These are phyloP conservation scores for Cryptococcus maquisensis DNA, from an alignment of 1,284 basidiomycete species.

Conservation along the genomic window DNA sequence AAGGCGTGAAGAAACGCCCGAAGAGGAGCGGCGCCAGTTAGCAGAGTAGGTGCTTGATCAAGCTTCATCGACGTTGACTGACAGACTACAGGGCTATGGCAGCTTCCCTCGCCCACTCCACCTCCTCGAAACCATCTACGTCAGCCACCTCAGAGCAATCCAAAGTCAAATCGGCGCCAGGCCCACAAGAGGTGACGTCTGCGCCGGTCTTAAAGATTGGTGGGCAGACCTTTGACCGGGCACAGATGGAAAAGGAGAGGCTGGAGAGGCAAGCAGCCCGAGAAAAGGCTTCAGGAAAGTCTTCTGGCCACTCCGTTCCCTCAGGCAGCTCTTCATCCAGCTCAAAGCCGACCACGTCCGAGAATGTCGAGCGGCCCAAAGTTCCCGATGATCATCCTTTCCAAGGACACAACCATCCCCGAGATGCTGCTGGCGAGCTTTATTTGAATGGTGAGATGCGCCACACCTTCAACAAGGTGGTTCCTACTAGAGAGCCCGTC, in stretches of 20 bases:
- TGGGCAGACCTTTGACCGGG: conserved; percentile 33
- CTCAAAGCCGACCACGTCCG: no score
- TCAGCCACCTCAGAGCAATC: neutral
- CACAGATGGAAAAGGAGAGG: conserved; percentile 42
- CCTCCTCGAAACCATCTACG: neutral
- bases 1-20: conserved; percentile 33
- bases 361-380: no score
- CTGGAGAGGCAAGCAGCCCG: conserved; percentile 35
- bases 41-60: conserved; percentile 28
- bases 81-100: conserved; percentile 26
- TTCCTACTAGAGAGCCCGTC: conserved; percentile 17
- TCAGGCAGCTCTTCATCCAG: no score
- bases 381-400: conserved; percentile 25
- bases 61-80: neutral
- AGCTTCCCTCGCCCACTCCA: conserved; percentile 22
- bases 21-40: conserved; percentile 36
- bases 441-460: conserved; percentile 42
- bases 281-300: conserved; percentile 1
- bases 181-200: neutral
- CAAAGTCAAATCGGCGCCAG: neutral
- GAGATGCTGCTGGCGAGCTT: conserved; percentile 42
- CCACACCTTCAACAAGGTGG: conserved; percentile 29
- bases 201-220: conserved; percentile 11
- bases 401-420: conserved; percentile 26
- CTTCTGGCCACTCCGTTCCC: no score